Base-by-base conservation (phyloP, 2,329 filamentous ascomycete genomes). In the Zymoseptoria passerinii region DNA sequence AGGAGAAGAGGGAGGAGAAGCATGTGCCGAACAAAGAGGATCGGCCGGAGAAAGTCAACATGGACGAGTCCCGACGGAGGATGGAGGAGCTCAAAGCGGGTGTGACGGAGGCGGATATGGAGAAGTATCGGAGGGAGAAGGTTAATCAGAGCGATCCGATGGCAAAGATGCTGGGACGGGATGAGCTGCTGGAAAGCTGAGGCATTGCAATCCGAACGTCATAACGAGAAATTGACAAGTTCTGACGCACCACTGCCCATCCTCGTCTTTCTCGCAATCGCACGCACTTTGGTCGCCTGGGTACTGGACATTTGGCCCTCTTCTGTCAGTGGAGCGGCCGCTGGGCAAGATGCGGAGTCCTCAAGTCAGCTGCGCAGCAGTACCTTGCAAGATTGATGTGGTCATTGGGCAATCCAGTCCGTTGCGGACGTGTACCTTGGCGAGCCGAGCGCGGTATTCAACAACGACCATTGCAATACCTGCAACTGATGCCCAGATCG, bases 31-130 rank as follows among this genome's bases (percentile, higher is more conserved):
- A 78, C 61, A 74, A 70, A 13, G 71, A 72, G 1, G 73, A 77
- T 28, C 65, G 64, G 23, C 74, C 74, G 2, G 68, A 74, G 55
- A 78, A 78, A 59, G 68, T 70, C 27, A 74, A 67, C 48, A 68
- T 68, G 28, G 76, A 79, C 55, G 70, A 74, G 56, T 65, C 85
- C 71, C 92, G 95, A 73, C 81, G 91, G 50, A 89, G 87, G 1
- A 76, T 90, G 28, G 84, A 89, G 57, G 89, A 95, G 70, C 86
- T 95, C 80, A 84, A 87, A 67, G 83, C 83, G 20, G 89, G 87
- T 1, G 81, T 94, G 10, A 86, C 86, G 0, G 90, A 95, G 69
- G 88, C 88, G 57, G 90, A 96, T 65, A 82, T 96, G 76, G 92
- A 96, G 58, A 85, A 87, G 60, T 96, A 95, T 72, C 83, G 90